Evolutionary conservation across 129 eudicot genomes (phyloP).

Genomic region (Centaurea solstitialis): DNA sequence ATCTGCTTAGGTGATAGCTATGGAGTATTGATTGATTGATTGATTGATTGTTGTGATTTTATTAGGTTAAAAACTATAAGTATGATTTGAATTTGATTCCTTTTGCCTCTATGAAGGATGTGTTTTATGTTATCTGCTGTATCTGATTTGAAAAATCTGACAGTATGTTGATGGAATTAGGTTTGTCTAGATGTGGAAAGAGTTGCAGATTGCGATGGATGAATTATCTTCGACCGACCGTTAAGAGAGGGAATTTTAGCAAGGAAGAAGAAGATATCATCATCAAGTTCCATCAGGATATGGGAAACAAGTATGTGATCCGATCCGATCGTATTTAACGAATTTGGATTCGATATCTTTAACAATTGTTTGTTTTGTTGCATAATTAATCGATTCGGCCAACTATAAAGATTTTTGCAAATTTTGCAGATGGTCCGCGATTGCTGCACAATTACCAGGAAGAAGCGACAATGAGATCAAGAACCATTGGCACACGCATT

Average conservation of each 20-base stretch:
- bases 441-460: slow-evolving; percentile 43
- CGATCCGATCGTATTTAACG: not conserved
- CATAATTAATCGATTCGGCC: not conserved
- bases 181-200: slow-evolving; percentile 49
- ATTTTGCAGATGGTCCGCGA: slow-evolving; percentile 39
- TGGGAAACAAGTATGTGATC: slow-evolving; percentile 40
- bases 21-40: too few relatives aligned
- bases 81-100: not conserved
- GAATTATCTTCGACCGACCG: slow-evolving; percentile 41
- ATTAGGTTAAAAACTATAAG: not conserved
- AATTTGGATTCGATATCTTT: not conserved
- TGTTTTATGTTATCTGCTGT: not conserved
- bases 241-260: slow-evolving; percentile 38
- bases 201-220: slow-evolving; percentile 58
- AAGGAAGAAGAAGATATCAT: slow-evolving; percentile 43
- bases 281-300: slow-evolving; percentile 30
- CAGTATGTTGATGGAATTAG: slow-evolving; percentile 21
- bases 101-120: not conserved
- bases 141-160: slow-evolving; percentile 8
- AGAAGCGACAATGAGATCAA: slow-evolving; percentile 46
- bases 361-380: not conserved
- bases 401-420: not conserved
- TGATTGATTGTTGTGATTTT: not conserved
- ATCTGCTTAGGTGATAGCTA: not conserved
- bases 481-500: slow-evolving; percentile 44